Percentiles rank a stretch among this genome's conserved stretches.
These are phyloP conservation scores for Lipomyces sp. DNA, from an alignment of 805 yeast genomes.

Conservation along the genomic window DNA sequence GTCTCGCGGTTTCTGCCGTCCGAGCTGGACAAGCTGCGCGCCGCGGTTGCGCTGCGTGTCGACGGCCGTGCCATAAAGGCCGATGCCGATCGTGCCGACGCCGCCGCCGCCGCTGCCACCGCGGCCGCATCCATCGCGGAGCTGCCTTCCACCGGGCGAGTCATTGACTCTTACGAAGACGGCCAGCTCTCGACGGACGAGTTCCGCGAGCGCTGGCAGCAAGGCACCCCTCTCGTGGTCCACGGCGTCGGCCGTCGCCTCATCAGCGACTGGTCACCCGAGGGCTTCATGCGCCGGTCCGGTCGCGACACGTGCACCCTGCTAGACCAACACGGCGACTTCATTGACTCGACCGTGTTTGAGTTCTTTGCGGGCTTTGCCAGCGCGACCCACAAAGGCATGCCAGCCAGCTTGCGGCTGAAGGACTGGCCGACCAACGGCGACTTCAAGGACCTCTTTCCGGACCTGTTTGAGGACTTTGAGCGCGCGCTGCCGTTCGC, in stretches of 20 bases:
- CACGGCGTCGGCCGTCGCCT: constrained; percentile 8
- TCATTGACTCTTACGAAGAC: background rate
- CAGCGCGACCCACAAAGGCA: background rate
- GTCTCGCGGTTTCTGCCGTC: constrained; percentile 18
- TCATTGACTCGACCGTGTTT: constrained; percentile 7
- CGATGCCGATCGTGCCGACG: no score
- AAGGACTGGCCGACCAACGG: constrained; percentile 26
- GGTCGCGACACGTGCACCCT: constrained; percentile 16
- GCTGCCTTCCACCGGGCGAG: background rate
- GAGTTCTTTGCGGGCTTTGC: constrained; percentile 16
- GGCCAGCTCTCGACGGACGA: constrained; percentile 10
- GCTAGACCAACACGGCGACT: constrained; percentile 1
- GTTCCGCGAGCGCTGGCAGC: constrained; percentile 16
- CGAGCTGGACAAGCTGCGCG: constrained; percentile 8
- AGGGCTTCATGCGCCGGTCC: constrained; percentile 3
- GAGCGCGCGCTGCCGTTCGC: constrained; percentile 24
- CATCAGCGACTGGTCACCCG: constrained; percentile 13
- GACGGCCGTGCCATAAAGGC: no score
- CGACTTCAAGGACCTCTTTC: constrained; percentile 19
- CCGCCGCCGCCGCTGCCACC: background rate
- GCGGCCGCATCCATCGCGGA: background rate
- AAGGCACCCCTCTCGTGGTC: constrained; percentile 20
- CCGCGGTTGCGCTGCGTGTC: constrained; percentile 3
- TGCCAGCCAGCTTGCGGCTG: constrained; percentile 9
- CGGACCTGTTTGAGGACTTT: constrained; percentile 23